Conservation (phyloP, 768 basidiomycete genomes). For the Lactifluus pinguis region DNA sequence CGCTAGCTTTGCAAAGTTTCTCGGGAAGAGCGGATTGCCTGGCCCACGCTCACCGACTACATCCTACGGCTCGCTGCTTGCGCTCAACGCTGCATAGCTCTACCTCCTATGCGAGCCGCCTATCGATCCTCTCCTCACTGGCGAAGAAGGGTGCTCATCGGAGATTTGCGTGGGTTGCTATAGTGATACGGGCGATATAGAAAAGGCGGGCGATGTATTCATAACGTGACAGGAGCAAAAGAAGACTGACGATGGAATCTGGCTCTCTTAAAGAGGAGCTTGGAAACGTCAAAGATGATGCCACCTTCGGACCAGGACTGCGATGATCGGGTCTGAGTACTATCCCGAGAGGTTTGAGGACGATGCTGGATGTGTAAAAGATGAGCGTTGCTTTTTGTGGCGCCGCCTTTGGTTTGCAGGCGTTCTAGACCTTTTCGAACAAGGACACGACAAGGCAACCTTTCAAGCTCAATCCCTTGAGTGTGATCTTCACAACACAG, state of each 20-base stretch:
- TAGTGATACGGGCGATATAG: too few relatives aligned
- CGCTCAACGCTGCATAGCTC: conserved; percentile 13
- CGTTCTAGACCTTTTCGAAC: conserved; percentile 92
- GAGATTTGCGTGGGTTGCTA: too few relatives aligned
- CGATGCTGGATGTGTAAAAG: neutral
- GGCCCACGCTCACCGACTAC: conserved; percentile 54
- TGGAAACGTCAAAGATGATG: conserved; percentile 86
- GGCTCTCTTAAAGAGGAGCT: conserved; percentile 84
- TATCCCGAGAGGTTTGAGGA: conserved; percentile 25
- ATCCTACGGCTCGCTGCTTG: conserved; percentile 32
- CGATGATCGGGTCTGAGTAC: conserved; percentile 96
- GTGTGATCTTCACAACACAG: too few relatives aligned
- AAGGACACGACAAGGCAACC: conserved; percentile 40
- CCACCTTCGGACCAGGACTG: conserved; percentile 97
- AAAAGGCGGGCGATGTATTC: too few relatives aligned
- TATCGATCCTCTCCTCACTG: too few relatives aligned
- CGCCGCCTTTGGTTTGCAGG: conserved; percentile 94
- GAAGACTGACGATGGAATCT: conserved; percentile 76
- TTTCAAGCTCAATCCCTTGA: too few relatives aligned
- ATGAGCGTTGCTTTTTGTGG: conserved; percentile 80
- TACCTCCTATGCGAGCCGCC: too few relatives aligned
- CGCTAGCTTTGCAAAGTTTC: conserved; percentile 63
- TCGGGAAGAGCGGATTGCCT: conserved; percentile 75
- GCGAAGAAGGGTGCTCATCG: too few relatives aligned
- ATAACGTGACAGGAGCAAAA: neutral